Conservation (phyloP, 257 asterid genomes). For the Jacaranda mimosifolia region DNA sequence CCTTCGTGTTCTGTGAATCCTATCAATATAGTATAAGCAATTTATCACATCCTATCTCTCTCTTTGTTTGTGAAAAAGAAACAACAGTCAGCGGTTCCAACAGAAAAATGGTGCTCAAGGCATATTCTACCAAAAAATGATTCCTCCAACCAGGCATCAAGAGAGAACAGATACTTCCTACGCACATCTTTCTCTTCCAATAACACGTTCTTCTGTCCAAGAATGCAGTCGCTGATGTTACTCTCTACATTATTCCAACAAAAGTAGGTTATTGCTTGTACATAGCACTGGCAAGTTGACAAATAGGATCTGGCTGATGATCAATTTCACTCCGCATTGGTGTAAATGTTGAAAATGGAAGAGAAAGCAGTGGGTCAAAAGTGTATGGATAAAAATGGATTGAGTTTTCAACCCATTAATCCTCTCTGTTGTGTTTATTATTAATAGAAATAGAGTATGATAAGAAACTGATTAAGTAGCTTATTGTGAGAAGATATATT, state of each 20-base stretch:
- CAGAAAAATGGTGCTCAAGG: no score
- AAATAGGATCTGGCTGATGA: background rate
- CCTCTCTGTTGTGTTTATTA: background rate
- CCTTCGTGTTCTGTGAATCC: background rate
- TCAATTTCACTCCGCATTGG: background rate
- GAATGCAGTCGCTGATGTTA: background rate
- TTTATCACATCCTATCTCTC: background rate
- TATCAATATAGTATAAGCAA: background rate
- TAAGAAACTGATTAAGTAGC: background rate
- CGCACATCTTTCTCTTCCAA: background rate
- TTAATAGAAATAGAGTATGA: no score
- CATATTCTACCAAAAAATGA: no score
- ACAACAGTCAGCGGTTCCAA: background rate
- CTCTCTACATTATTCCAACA: background rate
- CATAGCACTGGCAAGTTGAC: background rate
- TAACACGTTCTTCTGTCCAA: slow-evolving; percentile 7
- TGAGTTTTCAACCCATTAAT: slow-evolving; percentile 12
- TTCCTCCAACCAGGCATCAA: background rate
- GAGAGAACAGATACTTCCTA: background rate
- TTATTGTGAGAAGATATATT: background rate
- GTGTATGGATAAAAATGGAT: background rate
- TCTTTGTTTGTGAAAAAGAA: background rate
- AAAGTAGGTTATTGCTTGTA: background rate
- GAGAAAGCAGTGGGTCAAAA: background rate
- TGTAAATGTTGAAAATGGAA: slow-evolving; percentile 11